Percentiles rank a stretch among this genome's conserved stretches.
phyloP scores from a whole-genome alignment of 1,284 basidiomycete genomes.

The Calocybe gambosa region DNA sequence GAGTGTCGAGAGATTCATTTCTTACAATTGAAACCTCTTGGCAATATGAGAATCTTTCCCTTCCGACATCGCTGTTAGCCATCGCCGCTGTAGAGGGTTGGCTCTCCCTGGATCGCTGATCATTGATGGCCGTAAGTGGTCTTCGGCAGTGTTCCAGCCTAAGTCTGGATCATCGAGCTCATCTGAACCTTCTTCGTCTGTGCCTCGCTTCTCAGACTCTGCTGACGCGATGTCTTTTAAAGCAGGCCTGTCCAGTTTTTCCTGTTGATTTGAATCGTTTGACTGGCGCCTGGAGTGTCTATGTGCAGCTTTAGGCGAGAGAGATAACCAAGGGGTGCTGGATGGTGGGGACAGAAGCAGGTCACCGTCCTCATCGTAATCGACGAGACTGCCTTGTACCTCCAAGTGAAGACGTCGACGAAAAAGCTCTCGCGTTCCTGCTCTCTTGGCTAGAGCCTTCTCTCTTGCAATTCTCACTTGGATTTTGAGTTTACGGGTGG shows the following conservation, averaged over 20 bases:
- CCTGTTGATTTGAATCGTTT: constrained; percentile 34
- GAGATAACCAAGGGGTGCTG: constrained; percentile 35
- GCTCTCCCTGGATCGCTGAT: constrained; percentile 82
- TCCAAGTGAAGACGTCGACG: constrained; percentile 15
- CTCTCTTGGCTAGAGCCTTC: constrained; percentile 32
- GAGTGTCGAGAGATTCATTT: constrained; percentile 7
- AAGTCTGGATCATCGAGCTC: constrained; percentile 32
- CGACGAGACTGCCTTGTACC: constrained; percentile 13
- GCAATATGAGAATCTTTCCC: constrained; percentile 62
- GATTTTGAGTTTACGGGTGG: constrained; percentile 71
- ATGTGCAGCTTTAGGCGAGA: constrained; percentile 47
- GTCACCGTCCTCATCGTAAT: constrained; percentile 19
- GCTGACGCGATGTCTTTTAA: constrained; percentile 29
- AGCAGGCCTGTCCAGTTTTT: constrained; percentile 27
- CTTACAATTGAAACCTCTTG: constrained; percentile 64
- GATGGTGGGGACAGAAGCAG: constrained; percentile 19
- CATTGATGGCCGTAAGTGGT: constrained; percentile 55
- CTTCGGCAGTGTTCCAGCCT: constrained; percentile 47
- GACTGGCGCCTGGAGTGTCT: constrained; percentile 38
- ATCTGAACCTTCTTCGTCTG: constrained; percentile 23
- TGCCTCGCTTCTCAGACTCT: constrained; percentile 30
- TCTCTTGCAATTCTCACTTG: constrained; percentile 46
- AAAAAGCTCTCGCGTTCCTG: constrained; percentile 10
- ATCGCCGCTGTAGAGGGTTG: constrained; percentile 66
- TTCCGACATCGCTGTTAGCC: constrained; percentile 80